phyloP scores from a whole-genome alignment of 2,329 filamentous ascomycete species.

The Polytolypa hystricis region DNA sequence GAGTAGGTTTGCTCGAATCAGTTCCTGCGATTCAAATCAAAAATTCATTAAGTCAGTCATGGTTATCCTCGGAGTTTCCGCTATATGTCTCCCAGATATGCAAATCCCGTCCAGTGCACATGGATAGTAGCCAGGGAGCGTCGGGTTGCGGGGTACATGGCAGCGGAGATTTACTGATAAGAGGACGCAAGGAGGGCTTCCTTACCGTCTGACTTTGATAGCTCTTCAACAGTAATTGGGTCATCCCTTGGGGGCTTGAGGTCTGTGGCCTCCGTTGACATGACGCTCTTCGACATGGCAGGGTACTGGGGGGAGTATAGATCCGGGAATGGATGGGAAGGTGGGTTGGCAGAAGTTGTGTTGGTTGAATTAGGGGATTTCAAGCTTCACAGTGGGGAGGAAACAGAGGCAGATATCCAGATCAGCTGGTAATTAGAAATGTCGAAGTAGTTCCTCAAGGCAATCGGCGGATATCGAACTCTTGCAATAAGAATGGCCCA shows the following conservation, averaged over 20 bases:
- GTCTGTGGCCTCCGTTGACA: constrained; percentile 13
- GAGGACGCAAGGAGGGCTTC: background rate
- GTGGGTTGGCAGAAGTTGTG: background rate
- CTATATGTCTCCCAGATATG: background rate
- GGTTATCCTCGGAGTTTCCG: background rate
- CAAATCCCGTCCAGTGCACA: background rate
- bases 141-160: too few species aligned
- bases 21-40: constrained; percentile 7
- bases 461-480: too few species aligned
- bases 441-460: too few species aligned
- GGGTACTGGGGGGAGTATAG: background rate
- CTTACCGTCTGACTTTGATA: constrained; percentile 75
- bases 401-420: too few species aligned
- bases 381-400: background rate
- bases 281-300: constrained; percentile 10
- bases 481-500: too few species aligned
- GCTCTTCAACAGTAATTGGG: constrained; percentile 65
- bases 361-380: background rate
- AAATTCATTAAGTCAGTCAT: background rate
- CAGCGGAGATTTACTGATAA: too few species aligned
- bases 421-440: too few species aligned
- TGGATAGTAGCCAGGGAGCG: background rate
- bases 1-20: constrained; percentile 33
- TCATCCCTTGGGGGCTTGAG: constrained; percentile 81
- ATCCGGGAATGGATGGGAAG: background rate